These are phyloP conservation scores for Anisogramma anomala DNA, from an alignment of 2,329 filamentous ascomycete species.

Conservation along the genomic window DNA sequence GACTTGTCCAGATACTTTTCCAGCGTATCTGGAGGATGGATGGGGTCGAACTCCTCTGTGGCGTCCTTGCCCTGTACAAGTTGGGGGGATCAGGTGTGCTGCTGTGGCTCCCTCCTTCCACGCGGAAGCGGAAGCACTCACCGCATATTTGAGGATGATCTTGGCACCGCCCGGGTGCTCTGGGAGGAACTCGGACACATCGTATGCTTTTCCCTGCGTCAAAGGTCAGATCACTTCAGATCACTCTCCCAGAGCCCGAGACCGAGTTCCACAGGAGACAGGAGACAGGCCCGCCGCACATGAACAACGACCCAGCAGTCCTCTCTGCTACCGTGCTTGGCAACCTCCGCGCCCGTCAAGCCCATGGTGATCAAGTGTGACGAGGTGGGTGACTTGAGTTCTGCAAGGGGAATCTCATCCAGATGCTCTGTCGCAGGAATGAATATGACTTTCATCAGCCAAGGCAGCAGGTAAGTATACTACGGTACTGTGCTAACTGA, in stretches of 20 bases:
- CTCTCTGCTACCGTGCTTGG: slow-evolving; percentile 65
- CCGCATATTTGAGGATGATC: slow-evolving; percentile 92
- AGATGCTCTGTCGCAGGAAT: too few species aligned
- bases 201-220: slow-evolving; percentile 64
- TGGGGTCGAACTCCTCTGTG: slow-evolving; percentile 82
- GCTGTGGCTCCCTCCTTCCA: too few species aligned
- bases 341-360: slow-evolving; percentile 41
- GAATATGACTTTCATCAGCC: too few species aligned
- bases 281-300: slow-evolving; percentile 29
- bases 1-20: slow-evolving; percentile 71
- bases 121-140: too few species aligned
- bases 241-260: neutral
- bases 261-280: neutral
- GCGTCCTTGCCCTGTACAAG: slow-evolving; percentile 73
- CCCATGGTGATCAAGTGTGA: slow-evolving; percentile 29
- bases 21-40: slow-evolving; percentile 78
- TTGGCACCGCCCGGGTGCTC: slow-evolving; percentile 83
- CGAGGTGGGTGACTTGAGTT: too few species aligned
- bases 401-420: too few species aligned
- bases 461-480: too few species aligned
- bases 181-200: slow-evolving; percentile 84
- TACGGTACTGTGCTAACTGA: too few species aligned
- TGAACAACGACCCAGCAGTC: slow-evolving; percentile 91
- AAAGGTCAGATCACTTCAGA: too few species aligned
- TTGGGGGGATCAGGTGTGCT: too few species aligned